These are phyloP conservation scores for Naematelia aurantialba DNA, from an alignment of 768 basidiomycete species.

Conservation along the genomic window DNA sequence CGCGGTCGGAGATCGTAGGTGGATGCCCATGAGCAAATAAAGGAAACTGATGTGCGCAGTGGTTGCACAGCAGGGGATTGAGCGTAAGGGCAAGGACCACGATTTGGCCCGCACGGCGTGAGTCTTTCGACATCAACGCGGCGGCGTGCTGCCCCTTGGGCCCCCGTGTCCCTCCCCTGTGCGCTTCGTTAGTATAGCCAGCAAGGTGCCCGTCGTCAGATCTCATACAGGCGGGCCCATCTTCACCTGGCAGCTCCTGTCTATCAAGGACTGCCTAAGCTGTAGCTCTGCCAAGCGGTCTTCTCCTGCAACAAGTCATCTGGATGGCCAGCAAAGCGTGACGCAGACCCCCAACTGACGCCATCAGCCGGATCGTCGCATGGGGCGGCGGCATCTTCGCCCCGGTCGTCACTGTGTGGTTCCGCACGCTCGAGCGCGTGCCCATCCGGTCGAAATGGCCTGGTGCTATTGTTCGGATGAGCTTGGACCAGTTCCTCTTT, in stretches of 20 bases:
- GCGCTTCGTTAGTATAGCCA: background rate
- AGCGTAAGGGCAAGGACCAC: slow-evolving; percentile 66
- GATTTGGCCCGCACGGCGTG: slow-evolving; percentile 55
- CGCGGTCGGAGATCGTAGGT: slow-evolving; percentile 44
- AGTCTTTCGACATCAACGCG: no score
- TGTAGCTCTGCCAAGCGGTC: slow-evolving; percentile 58
- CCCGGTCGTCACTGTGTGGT: slow-evolving; percentile 79
- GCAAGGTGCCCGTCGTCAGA: background rate
- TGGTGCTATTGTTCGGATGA: slow-evolving; percentile 55
- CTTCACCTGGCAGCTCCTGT: no score
- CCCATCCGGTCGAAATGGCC: slow-evolving; percentile 55
- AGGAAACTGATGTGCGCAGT: no score
- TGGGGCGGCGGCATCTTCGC: slow-evolving; percentile 80
- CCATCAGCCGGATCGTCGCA: slow-evolving; percentile 40
- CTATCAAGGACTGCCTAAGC: background rate
- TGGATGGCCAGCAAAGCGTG: slow-evolving; percentile 1
- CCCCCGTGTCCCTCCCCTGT: background rate
- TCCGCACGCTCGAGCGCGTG: slow-evolving; percentile 65
- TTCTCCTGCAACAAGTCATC: background rate
- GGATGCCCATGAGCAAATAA: slow-evolving; percentile 56
- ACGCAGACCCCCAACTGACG: background rate
- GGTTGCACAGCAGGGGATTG: slow-evolving; percentile 80
- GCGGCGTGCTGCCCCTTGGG: background rate
- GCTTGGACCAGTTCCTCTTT: slow-evolving; percentile 72
- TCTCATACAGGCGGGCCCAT: background rate